Base-by-base conservation (phyloP, 495 filamentous ascomycete genomes). In the Aspergillus steynii region DNA sequence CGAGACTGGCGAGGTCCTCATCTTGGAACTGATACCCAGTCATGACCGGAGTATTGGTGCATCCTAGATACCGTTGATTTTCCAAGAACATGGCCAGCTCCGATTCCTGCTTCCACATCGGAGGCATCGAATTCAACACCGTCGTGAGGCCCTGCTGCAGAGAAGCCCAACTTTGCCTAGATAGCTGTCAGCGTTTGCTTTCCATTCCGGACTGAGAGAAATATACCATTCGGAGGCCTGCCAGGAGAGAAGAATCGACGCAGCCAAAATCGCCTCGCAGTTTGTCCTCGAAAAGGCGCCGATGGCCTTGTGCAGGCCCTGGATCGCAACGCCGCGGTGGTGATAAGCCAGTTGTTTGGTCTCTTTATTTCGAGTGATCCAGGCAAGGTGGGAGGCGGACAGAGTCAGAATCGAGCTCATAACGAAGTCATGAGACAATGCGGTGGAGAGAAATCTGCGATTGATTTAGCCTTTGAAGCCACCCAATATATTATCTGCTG, bases 211-310 rank as follows among this genome's bases (percentile, higher is more conserved):
- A 62, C 68, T 73, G 75, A 48, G 57, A 42, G 56, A 60, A 67
- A 81, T 91, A 82, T 80, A 97, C 95, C 93, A 97, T 77, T 98
- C 95, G 64, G 88, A 92, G 60, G 91, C 90, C 77, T 98, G 95
- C 96, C 96, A 99, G 50, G 94, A 94, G 50, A 99, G 80, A 53
- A 98, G 82, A 37, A 97, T 86, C 12, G 93, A 98, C 29, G 95
- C 91, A 55, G 93, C 95, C 31, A 99, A 83, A 58, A 97, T 88
- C 42, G 94, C 91, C 76, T 99, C 94, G 14, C 90, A 92, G 66
- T 93, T 97, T 46, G 88, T 86, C 64, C 83, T 86, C 7, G 91
- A 96, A 75, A 98, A 98, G 28, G 82, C 80, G 32, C 86, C 86
- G 63, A 97, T 93, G 15, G 92, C 92, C 65, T 90, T 87, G 67